phyloP scores from a whole-genome alignment of 352 stramenopile species.

The Phytophthora pisi region DNA sequence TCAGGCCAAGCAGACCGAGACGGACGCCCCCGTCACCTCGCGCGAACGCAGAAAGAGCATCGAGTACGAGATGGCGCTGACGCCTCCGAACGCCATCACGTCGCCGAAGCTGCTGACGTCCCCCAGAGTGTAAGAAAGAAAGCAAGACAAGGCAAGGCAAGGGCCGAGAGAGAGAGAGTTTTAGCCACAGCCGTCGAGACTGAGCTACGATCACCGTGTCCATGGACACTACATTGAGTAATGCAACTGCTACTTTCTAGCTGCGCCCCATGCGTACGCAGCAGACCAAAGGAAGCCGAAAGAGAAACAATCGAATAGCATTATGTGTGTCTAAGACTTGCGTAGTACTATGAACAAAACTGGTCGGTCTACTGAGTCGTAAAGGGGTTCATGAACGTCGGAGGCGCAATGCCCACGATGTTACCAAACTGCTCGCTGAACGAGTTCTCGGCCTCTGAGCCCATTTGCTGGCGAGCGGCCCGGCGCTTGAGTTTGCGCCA shows the following conservation, averaged over 20 bases:
- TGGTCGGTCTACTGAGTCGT: conserved; percentile 20
- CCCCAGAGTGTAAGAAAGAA: conserved; percentile 25
- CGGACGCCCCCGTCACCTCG: conserved; percentile 1
- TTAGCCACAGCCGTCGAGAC: conserved; percentile 17
- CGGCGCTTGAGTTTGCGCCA: conserved; percentile 82
- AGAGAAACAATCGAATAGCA: conserved; percentile 38
- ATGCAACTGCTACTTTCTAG: conserved; percentile 31
- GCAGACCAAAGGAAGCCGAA: conserved; percentile 34
- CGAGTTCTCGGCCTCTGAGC: conserved; percentile 49
- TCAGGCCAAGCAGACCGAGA: conserved; percentile 1
- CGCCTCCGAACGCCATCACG: conserved; percentile 25
- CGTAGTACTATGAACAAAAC: conserved; percentile 13
- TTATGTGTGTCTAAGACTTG: conserved; percentile 29
- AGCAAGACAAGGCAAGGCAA: background rate
- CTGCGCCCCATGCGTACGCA: conserved; percentile 4
- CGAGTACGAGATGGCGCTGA: conserved; percentile 44
- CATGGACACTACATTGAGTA: conserved; percentile 35
- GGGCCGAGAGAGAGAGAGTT: conserved; percentile 2
- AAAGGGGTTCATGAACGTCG: conserved; percentile 30
- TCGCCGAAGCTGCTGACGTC: conserved; percentile 26
- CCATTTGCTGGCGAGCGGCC: conserved; percentile 64
- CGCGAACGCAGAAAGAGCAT: conserved; percentile 29
- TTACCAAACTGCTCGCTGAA: conserved; percentile 66
- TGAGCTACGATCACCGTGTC: conserved; percentile 24
- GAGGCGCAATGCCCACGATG: conserved; percentile 44